Percentiles rank a stretch among this genome's conserved stretches.
Evolutionary conservation across 2,329 filamentous ascomycete genomes (phyloP).

Genomic region (Venturia pyrina): DNA sequence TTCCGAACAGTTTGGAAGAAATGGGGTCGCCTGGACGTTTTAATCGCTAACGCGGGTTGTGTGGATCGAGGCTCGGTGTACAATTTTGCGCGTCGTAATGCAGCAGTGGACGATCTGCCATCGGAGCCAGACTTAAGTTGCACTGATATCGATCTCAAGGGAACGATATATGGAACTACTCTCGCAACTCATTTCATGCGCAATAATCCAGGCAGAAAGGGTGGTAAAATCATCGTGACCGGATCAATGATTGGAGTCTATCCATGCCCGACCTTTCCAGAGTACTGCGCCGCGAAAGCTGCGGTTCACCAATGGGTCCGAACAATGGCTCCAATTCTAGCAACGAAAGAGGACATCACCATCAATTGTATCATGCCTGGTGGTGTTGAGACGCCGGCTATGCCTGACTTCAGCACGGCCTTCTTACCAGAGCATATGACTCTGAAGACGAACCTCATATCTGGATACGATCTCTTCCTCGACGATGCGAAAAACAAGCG

Average conservation of each 20-base stretch:
- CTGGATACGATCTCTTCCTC: constrained; percentile 36
- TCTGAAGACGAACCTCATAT: constrained; percentile 34
- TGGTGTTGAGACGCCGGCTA: constrained; percentile 35
- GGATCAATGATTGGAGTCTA: constrained; percentile 34
- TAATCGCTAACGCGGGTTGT: constrained; percentile 43
- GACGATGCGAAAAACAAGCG: constrained; percentile 34
- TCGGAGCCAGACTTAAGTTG: constrained; percentile 34
- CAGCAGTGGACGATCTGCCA: constrained; percentile 19
- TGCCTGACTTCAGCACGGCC: constrained; percentile 36
- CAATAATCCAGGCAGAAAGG: constrained; percentile 33
- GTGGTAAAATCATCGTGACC: constrained; percentile 37
- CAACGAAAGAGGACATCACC: constrained; percentile 36
- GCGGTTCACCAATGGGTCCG: constrained; percentile 18
- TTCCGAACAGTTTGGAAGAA: constrained; percentile 35
- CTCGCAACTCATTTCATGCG: constrained; percentile 46
- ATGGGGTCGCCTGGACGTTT: constrained; percentile 38
- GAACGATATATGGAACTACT: constrained; percentile 39
- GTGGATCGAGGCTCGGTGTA: constrained; percentile 28
- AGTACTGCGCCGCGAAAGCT: constrained; percentile 44
- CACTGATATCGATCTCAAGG: constrained; percentile 43
- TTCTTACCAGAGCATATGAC: constrained; percentile 30
- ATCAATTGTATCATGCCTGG: constrained; percentile 42
- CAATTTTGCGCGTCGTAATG: not conserved
- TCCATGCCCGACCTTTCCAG: constrained; percentile 35
- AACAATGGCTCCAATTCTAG: not conserved